phyloP scores from a whole-genome alignment of 805 yeast species.

The Yamadazyma olivae region DNA sequence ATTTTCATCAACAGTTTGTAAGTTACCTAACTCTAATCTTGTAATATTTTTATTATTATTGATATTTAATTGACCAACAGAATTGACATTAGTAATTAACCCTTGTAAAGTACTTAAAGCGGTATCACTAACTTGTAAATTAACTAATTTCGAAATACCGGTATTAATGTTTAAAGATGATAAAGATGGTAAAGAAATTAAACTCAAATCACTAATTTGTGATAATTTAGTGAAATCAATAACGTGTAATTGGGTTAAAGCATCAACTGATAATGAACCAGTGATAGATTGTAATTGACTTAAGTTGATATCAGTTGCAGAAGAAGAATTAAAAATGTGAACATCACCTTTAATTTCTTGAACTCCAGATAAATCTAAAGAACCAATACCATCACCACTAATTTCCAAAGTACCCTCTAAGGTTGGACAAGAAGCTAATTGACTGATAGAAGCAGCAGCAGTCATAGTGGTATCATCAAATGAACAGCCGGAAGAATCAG shows the following conservation, averaged over 20 bases:
- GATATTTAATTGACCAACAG: conserved; percentile 33
- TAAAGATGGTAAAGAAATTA: conserved; percentile 41
- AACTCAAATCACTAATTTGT: conserved; percentile 27
- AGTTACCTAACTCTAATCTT: conserved; percentile 27
- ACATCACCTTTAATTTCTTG: conserved; percentile 28
- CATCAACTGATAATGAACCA: conserved; percentile 34
- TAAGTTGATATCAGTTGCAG: conserved; percentile 31
- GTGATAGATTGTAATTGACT: conserved; percentile 26
- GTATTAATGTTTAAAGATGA: conserved; percentile 34
- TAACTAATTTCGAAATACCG: conserved; percentile 31
- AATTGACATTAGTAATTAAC: conserved; percentile 26
- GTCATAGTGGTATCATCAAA: conserved; percentile 35
- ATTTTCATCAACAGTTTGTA: conserved; percentile 30
- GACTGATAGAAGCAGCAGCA: conserved; percentile 32
- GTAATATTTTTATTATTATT: conserved; percentile 45
- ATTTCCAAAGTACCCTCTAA: conserved; percentile 38
- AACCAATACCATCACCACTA: conserved; percentile 28
- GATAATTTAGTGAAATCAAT: conserved; percentile 33
- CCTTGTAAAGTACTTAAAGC: conserved; percentile 36
- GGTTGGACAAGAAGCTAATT: conserved; percentile 38
- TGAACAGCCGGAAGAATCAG: conserved; percentile 25
- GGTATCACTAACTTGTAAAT: conserved; percentile 39
- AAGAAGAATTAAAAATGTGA: conserved; percentile 36
- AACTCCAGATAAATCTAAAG: conserved; percentile 28
- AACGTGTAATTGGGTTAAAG: conserved; percentile 36